phyloP scores from a whole-genome alignment of 805 yeast genomes.

The Millerago galiae region DNA sequence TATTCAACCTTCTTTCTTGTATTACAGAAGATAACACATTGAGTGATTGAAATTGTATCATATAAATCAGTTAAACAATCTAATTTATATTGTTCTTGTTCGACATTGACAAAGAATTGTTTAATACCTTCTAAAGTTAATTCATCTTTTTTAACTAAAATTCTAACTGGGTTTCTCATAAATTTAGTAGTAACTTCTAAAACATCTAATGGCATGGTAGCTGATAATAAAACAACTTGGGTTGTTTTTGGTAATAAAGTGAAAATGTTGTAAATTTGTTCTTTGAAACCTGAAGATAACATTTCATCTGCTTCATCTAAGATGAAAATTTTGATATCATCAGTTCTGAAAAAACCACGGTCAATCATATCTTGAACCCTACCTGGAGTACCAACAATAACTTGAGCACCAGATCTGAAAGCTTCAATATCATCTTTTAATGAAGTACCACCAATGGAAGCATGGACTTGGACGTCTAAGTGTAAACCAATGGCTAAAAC shows the following conservation, averaged over 20 bases:
- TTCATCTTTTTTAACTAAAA: conserved; percentile 92
- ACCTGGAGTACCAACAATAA: conserved; percentile 98
- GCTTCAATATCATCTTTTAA: conserved; percentile 83
- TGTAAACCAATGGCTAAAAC: conserved; percentile 84
- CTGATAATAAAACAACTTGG: conserved; percentile 92
- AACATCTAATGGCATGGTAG: conserved; percentile 92
- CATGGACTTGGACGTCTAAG: conserved; percentile 88
- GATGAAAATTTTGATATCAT: conserved; percentile 86
- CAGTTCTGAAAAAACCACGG: conserved; percentile 76
- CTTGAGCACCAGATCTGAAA: conserved; percentile 79
- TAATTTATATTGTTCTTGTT: conserved; percentile 89
- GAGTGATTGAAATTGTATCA: conserved; percentile 92
- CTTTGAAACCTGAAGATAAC: conserved; percentile 88
- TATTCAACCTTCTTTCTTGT: conserved; percentile 91
- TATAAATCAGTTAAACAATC: conserved; percentile 92
- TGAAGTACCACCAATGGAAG: conserved; percentile 96
- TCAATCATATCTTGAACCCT: conserved; percentile 95
- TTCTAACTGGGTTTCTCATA: conserved; percentile 92
- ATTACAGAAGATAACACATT: conserved; percentile 97
- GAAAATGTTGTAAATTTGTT: conserved; percentile 92
- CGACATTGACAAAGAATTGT: conserved; percentile 87
- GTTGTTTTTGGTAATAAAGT: conserved; percentile 79
- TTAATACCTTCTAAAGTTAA: conserved; percentile 92
- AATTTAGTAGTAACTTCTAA: conserved; percentile 86
- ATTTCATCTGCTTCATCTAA: conserved; percentile 98